Percentiles rank a stretch among this genome's conserved stretches.
phyloP scores from a whole-genome alignment of 164 flowering plant genomes.

The Sedum album region DNA sequence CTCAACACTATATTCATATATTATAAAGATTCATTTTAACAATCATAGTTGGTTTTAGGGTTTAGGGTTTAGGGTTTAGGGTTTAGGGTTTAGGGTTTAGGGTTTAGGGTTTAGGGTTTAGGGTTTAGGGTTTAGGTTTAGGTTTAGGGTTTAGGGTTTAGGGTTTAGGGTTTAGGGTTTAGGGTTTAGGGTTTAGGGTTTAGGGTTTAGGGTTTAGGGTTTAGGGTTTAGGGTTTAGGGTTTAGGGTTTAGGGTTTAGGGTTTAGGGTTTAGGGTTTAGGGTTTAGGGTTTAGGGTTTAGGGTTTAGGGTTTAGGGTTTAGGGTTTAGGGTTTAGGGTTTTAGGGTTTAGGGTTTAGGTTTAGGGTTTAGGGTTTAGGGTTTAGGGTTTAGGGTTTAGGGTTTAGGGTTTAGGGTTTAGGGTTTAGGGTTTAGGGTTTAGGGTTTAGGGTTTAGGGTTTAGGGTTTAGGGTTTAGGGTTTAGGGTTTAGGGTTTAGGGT shows the following conservation, averaged over 20 bases:
- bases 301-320: slow-evolving; percentile 22
- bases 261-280: slow-evolving; percentile 10
- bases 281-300: slow-evolving; percentile 19
- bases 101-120: slow-evolving; percentile 9
- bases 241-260: slow-evolving; percentile 13
- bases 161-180: slow-evolving; percentile 17
- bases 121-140: slow-evolving; percentile 17
- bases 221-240: slow-evolving; percentile 13
- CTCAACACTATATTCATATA: too few relatives aligned
- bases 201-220: slow-evolving; percentile 19
- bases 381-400: slow-evolving; percentile 17
- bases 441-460: slow-evolving; percentile 16
- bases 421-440: slow-evolving; percentile 18
- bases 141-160: slow-evolving; percentile 15
- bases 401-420: slow-evolving; percentile 12
- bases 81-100: slow-evolving; percentile 14
- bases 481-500: slow-evolving; percentile 13
- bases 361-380: slow-evolving; percentile 20
- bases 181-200: slow-evolving; percentile 18
- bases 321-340: too few relatives aligned
- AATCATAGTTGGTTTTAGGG: slow-evolving; percentile 12
- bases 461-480: slow-evolving; percentile 17
- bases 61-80: slow-evolving; percentile 21
- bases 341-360: too few relatives aligned
- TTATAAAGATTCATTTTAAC: too few relatives aligned